phyloP scores from a whole-genome alignment of 176 grass and related monocot species.

The Aegilops speltoides region DNA sequence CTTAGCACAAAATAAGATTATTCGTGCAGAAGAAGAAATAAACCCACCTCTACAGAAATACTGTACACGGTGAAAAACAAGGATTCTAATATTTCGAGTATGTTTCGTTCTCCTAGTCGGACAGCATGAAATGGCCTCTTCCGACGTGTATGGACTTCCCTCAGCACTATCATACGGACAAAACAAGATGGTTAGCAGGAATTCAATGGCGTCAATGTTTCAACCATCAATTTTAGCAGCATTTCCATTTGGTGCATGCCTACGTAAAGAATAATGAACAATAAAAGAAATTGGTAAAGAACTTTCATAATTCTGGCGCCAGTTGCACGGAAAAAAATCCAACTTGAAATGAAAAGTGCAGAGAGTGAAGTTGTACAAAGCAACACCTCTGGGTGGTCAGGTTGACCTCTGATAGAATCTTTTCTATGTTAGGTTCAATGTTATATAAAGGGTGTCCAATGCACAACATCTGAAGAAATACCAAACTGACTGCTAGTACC shows the following conservation, averaged over 20 bases:
- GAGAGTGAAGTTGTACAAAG: background rate
- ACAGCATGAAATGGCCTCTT: slow-evolving; percentile 15
- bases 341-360: background rate
- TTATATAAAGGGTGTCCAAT: slow-evolving; percentile 5
- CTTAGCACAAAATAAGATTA: slow-evolving; percentile 1
- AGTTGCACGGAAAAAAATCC: background rate
- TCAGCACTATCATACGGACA: slow-evolving; percentile 8
- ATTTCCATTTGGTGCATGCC: slow-evolving; percentile 38
- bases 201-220: slow-evolving; percentile 3
- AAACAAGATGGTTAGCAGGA: background rate
- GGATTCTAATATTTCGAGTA: slow-evolving; percentile 13
- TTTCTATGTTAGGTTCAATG: slow-evolving; percentile 32
- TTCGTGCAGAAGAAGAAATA: background rate
- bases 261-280: slow-evolving; percentile 6
- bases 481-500: slow-evolving; percentile 4
- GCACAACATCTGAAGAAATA: slow-evolving; percentile 24
- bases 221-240: slow-evolving; percentile 27
- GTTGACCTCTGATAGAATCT: slow-evolving; percentile 43
- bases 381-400: slow-evolving; percentile 44
- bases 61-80: slow-evolving; percentile 41
- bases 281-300: too few species aligned
- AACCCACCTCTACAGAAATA: slow-evolving; percentile 42
- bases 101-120: background rate
- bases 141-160: slow-evolving; percentile 13
- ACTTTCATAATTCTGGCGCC: background rate